Base-by-base conservation (phyloP, 2,329 filamentous ascomycete species). In the Fusarium transvaalense region DNA sequence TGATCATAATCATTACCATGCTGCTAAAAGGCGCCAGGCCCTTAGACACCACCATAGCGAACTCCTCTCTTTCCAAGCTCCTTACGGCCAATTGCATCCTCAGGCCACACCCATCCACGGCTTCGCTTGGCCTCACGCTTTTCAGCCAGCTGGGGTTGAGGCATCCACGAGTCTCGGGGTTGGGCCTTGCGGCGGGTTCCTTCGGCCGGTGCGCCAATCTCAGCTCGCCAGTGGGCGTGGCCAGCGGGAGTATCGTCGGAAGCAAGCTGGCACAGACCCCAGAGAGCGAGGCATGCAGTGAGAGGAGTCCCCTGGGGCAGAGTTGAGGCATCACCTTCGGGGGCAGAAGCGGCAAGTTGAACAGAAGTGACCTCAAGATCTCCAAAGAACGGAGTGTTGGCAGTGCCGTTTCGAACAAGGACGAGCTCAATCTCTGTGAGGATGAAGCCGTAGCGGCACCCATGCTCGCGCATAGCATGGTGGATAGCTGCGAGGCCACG, bases 401-500 rank as follows among this genome's bases (percentile, higher is more conserved):
- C 90, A 71, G 77, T 87, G 53, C 94, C 94, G 70, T 92, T 92
- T 74, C 94, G 92, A 1, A 97, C 93, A 72, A 96, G 89, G 38
- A 97, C 90, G 10, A 97, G 89, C 81, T 98, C 95, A 73, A 97
- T 97, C 81, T 97, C 95, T 2, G 93, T 97, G 76, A 97, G 89
- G 79, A 98, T 95, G 84, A 97, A 98, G 56, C 95, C 95, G 79
- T 97, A 98, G 61, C 95, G 90, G 77, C 93, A 97, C 71, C 90
- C 90, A 81, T 97, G 92, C 81, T 97, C 93, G 78, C 95, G 93
- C 93, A 97, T 97, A 76, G 91, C 90, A 76, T 92, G 88, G 80
- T 98, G 95, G 43, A 97, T 84, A 73, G 97, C 93, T 0, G 94
- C 86, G 7, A 98, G 88, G 2, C 93, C 93, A 51, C 92, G 90